Conservation (phyloP, 768 basidiomycete species). For the Phlebiopsis flavidoalba region DNA sequence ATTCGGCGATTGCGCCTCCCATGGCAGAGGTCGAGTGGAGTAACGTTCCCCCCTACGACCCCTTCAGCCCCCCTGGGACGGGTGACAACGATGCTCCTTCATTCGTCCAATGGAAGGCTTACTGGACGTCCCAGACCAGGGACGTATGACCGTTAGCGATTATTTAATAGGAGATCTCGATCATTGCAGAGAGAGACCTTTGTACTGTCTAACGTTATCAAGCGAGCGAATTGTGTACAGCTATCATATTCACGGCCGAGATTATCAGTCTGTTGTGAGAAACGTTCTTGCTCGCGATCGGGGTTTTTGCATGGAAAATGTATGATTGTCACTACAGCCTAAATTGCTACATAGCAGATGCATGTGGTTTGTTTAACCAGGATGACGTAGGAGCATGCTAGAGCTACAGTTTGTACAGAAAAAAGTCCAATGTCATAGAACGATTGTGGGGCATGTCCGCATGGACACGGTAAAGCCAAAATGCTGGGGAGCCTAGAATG, state of each 20-base stretch:
- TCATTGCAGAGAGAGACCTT: too few relatives aligned
- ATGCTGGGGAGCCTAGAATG: not conserved
- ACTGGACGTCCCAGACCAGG: not conserved
- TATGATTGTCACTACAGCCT: too few relatives aligned
- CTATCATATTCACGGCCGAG: too few relatives aligned
- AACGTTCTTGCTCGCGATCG: too few relatives aligned
- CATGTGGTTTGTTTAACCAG: too few relatives aligned
- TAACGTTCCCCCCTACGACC: not conserved
- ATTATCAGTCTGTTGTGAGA: too few relatives aligned
- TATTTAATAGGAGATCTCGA: too few relatives aligned
- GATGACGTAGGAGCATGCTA: not conserved
- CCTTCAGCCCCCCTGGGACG: too few relatives aligned
- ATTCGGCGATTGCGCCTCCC: not conserved
- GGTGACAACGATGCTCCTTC: not conserved
- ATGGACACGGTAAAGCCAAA: not conserved
- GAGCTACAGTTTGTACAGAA: not conserved
- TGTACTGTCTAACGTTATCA: too few relatives aligned
- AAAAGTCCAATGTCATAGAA: not conserved
- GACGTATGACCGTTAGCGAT: not conserved
- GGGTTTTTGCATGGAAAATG: too few relatives aligned
- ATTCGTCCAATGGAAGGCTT: not conserved
- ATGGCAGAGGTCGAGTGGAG: not conserved
- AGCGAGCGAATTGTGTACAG: too few relatives aligned
- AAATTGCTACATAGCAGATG: too few relatives aligned
- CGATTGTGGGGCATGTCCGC: not conserved